Base-by-base conservation (phyloP, 129 eudicot genomes). In the Chrysanthemum makinoi region DNA sequence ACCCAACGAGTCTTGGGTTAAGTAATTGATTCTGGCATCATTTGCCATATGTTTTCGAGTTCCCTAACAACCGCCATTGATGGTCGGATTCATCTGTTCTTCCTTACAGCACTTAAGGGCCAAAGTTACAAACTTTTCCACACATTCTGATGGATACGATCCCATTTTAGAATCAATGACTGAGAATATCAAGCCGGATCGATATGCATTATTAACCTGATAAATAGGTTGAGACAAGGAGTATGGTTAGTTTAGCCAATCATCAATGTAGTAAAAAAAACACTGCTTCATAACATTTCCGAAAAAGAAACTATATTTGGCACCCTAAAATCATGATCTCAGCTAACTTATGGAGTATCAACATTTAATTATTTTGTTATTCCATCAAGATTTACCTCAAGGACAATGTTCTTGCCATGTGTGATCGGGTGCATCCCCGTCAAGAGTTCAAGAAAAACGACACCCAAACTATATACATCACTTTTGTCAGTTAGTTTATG, bases 381-480 rank as follows among this genome's bases (percentile, higher is more conserved):
- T 6, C 8, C 30, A 8, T 61, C 19, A 61, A 50, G 39, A 18
- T 18, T 64, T 62, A 89, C 98, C 98, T 91, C 98, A 39, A 96
- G 83, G 15, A 91, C 98, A 20, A 91, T 91, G 83, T 91, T 91
- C 70, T 91, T 91, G 51, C 98, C 98, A 73, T 85, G 98, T 30
- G 87, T 79, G 72, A 91, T 91, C 5, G 98, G 98, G 43, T 81
- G 96, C 89, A 86, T 85, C 58, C 96, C 98, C 0, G 98, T 88
- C 72, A 91, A 59, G 48, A 89, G 82, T 74, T 91, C 97, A 16
- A 91, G 77, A 81, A 88, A 84, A 52, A 91, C 97, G 24, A 91
- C 96, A 22, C 97, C 97, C 63, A 91, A 86, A 73, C 97, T 91
- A 74, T 91, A 91, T 50, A 91, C 97, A 35, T 91, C 98, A 67